Percentiles rank a stretch among this genome's conserved stretches.
phyloP scores from a whole-genome alignment of 176 grass and related monocot genomes.

The Oryza glaberrima region DNA sequence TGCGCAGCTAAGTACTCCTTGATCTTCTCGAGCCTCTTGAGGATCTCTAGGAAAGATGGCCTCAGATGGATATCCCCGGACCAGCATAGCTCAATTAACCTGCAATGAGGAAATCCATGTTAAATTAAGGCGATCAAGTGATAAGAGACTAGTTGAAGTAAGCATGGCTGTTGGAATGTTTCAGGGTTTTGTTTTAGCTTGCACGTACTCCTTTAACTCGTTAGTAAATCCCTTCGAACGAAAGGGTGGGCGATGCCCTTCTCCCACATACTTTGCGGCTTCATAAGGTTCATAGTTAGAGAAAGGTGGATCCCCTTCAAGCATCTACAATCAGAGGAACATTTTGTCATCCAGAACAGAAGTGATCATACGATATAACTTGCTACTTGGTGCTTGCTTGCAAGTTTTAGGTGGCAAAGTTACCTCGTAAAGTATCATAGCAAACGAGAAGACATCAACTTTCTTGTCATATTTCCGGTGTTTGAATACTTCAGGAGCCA shows the following conservation, averaged over 20 bases:
- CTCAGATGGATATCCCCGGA: constrained; percentile 70
- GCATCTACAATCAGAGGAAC: constrained; percentile 62
- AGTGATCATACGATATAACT: not conserved
- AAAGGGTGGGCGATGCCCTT: constrained; percentile 78
- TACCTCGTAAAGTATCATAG: constrained; percentile 99
- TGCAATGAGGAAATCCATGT: constrained; percentile 45
- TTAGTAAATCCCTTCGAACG: constrained; percentile 67
- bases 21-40: constrained; percentile 89
- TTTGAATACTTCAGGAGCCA: constrained; percentile 99
- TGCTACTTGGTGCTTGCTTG: not conserved
- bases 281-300: constrained; percentile 91
- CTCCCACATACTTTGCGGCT: constrained; percentile 87
- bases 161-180: not conserved
- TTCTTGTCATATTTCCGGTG: constrained; percentile 98
- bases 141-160: not conserved
- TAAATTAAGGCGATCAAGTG: not conserved
- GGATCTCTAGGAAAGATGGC: constrained; percentile 95
- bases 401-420: constrained; percentile 28
- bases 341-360: constrained; percentile 22
- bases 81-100: constrained; percentile 82
- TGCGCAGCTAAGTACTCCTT: constrained; percentile 64
- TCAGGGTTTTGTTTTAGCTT: constrained; percentile 26
- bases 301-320: constrained; percentile 91
- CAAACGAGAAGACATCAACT: constrained; percentile 99
- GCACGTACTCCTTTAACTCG: constrained; percentile 85